Base-by-base conservation (phyloP, 2,329 filamentous ascomycete genomes). In the Colletotrichum simmondsii region DNA sequence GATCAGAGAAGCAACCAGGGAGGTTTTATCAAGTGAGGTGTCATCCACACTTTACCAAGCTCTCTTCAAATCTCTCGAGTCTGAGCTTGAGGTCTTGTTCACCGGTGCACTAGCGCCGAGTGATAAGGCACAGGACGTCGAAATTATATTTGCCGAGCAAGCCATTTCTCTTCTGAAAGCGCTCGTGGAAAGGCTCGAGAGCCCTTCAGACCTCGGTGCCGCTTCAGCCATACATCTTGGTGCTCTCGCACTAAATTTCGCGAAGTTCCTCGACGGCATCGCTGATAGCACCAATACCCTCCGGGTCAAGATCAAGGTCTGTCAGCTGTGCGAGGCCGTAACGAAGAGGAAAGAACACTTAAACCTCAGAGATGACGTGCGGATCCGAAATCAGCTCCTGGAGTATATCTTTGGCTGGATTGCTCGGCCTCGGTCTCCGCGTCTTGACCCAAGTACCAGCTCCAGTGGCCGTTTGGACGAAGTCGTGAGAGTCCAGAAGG, bases 331-430 rank as follows among this genome's bases (percentile, higher is more conserved):
- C 72, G 92, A 93, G 75, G 87, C 88, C 4, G 88, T 93, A 42
- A 91, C 88, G 14, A 89, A 88, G 79, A 88, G 91, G 75, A 93
- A 92, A 76, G 91, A 93, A 76, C 88, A 93, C 63, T 82, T 93
- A 54, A 93, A 92, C 75, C 82, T 93, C 12, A 87, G 92, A 63
- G 91, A 93, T 76, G 92, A 93, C 78, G 89, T 93, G 52, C 88
- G 91, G 32, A 92, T 92, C 76, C 85, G 92, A 65, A 93, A 93
- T 75, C 91, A 93, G 77, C 83, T 93, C 16, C 83, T 93, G 12
- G 91, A 93, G 78, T 90, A 91, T 71, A 89, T 93, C 46, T 92
- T 92, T 74, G 87, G 89, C 72, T 93, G 92, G 92, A 92, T 93
- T 76, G 88, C 90, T 30, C 86, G 91, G 12, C 89, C 90, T 22